Conservation (phyloP, 192 early-diverging fungal species). For the Backusella tuberculispora region DNA sequence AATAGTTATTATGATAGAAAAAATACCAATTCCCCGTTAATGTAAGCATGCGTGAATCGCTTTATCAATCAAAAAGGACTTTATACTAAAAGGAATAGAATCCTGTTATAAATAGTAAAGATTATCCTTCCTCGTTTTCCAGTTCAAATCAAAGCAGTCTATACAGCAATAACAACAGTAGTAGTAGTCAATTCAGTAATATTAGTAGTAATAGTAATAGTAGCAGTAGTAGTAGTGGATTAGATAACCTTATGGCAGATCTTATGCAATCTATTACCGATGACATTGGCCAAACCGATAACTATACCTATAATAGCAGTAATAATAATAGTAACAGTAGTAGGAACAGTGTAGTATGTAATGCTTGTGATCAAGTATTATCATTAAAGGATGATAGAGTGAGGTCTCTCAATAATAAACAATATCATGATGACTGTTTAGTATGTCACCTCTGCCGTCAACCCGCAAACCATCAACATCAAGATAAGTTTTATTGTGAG, state of each 20-base stretch:
- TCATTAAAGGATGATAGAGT: background rate
- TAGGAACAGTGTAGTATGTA: background rate
- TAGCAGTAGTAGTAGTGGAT: conserved; percentile 19
- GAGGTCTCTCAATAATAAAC: background rate
- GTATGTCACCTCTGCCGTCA: conserved; percentile 56
- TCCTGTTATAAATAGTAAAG: background rate
- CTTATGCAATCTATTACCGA: conserved; percentile 37
- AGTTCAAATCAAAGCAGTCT: conserved; percentile 6
- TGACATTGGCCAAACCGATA: background rate
- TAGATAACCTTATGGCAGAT: conserved; percentile 40
- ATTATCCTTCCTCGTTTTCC: background rate
- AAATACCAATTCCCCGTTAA: background rate
- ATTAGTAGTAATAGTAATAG: background rate
- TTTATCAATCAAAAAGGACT: too few species aligned
- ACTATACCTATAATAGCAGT: too few species aligned
- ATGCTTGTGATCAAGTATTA: background rate
- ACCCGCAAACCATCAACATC: conserved; percentile 47
- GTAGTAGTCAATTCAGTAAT: background rate
- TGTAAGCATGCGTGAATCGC: too few species aligned
- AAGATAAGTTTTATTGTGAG: conserved; percentile 68
- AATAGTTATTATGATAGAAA: background rate
- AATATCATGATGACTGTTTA: conserved; percentile 57
- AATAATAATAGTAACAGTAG: too few species aligned
- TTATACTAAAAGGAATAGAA: too few species aligned
- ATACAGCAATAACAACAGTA: background rate